These are phyloP conservation scores for Amauroascus verrucosus DNA, from an alignment of 2,329 filamentous ascomycete species.

Conservation along the genomic window DNA sequence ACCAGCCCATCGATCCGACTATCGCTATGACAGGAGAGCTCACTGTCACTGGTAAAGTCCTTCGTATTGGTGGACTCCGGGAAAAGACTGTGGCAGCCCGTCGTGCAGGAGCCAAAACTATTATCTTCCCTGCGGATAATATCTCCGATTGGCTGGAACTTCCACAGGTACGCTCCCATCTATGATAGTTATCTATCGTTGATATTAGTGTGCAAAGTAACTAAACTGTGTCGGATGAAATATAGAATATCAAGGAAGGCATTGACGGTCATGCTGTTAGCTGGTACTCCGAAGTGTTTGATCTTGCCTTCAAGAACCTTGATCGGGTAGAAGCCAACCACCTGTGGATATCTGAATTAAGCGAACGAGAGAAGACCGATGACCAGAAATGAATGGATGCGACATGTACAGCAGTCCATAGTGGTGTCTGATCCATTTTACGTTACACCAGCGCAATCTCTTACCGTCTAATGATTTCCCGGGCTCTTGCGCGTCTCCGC, in stretches of 20 bases:
- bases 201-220: constrained; percentile 17
- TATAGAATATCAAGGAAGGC: constrained; percentile 92
- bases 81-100: constrained; percentile 97
- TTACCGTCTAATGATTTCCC: neutral
- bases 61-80: constrained; percentile 83
- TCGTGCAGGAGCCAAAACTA: constrained; percentile 79
- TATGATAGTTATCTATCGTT: constrained; percentile 3
- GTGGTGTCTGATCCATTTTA: neutral
- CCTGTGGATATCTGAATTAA: constrained; percentile 56
- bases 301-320: constrained; percentile 75
- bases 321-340: constrained; percentile 63
- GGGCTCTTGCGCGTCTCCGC: neutral
- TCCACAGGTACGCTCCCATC: constrained; percentile 63
- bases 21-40: constrained; percentile 97
- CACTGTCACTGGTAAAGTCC: constrained; percentile 90
- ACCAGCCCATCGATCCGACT: constrained; percentile 67
- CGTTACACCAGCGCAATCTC: neutral
- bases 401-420: neutral
- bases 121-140: constrained; percentile 93
- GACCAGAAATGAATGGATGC: constrained; percentile 8
- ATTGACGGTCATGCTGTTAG: constrained; percentile 82
- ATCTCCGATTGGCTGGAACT: constrained; percentile 95
- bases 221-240: constrained; percentile 2
- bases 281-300: constrained; percentile 92
- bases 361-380: constrained; percentile 36